Evolutionary conservation across 257 asterid species (phyloP), one percentile per base, ranked within the genome.

Genomic region (Handroanthus guayacan): DNA sequence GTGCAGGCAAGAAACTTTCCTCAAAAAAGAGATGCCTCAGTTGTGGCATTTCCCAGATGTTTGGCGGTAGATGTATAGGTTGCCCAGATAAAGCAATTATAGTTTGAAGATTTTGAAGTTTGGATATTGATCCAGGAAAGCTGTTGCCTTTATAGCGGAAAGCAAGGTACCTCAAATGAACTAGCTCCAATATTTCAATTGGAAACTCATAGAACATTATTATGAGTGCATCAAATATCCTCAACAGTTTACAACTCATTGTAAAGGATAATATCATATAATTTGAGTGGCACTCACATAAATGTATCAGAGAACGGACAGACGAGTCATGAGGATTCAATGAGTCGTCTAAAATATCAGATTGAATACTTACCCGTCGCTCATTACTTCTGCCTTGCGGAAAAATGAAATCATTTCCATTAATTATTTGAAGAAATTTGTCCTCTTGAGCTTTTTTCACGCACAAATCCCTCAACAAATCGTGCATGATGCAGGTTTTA

Each of bases 1-100:
- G 6, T 25, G 31, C 1, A 48, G 70, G 62, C n/a, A 74, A 3
- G 47, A 48, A 5, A 37, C 14, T 1, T 52, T 45, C 13, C 9
- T 48, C 18, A 13, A 74, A n/a, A 6, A 12, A 37, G 9, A 84
- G 74, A 80, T 80, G 83, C 69, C 87, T 77, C 43, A 84, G 9
- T 34, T 12, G 13, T 10, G 72, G 74, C 83, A 80, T 74, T 18
- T 39, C 17, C 85, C 85, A 57, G 67, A 74, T 63, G 0, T 65
- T 55, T 20, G 55, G 0, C 5, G 71, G 81, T 45, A 78, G 67
- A 18, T 37, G 38, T 3, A 69, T 51, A 2, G 20, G 0, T 2
- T 11, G 52, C 62, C 34, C 34, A 25, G 1, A 25, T 25, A 1
- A 65, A 43, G 60, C n/a, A 3, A 76, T 17, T 55, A 79, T 47